Conservation (phyloP, 371 early-diverging fungal genomes). For the Mycotypha africana region DNA sequence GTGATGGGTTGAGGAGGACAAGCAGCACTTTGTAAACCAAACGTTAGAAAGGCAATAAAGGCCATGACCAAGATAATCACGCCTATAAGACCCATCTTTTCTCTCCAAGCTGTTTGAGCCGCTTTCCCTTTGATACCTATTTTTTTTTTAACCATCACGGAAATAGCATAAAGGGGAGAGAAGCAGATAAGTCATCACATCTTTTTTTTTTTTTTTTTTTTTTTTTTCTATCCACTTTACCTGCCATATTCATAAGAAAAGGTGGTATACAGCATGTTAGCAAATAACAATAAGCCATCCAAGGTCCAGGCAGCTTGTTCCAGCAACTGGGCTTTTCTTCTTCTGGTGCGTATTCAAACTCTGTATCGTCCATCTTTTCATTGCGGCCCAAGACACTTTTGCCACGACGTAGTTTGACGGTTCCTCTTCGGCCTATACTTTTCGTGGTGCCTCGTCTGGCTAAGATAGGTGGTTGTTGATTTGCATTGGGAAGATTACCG, state of each 20-base stretch:
- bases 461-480: no score
- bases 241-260: neutral
- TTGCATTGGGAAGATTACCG: conserved; percentile 24
- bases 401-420: conserved; percentile 28
- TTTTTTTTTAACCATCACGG: no score
- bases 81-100: conserved; percentile 74
- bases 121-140: conserved; percentile 41
- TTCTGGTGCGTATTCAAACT: conserved; percentile 9
- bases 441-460: conserved; percentile 13
- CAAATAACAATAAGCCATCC: conserved; percentile 44
- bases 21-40: conserved; percentile 52
- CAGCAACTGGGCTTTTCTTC: neutral
- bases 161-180: neutral
- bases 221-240: conserved; percentile 1
- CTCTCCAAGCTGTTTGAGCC: conserved; percentile 78
- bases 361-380: conserved; percentile 14
- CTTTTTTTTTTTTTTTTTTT: neutral
- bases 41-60: conserved; percentile 51
- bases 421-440: conserved; percentile 4
- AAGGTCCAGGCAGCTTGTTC: conserved; percentile 16
- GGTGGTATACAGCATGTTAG: conserved; percentile 47
- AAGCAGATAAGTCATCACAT: no score
- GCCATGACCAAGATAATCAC: conserved; percentile 51
- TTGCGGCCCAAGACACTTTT: conserved; percentile 28
- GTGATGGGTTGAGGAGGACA: conserved; percentile 34